Percentiles rank a stretch among this genome's conserved stretches.
Conservation (phyloP, 2,329 filamentous ascomycete genomes). For the Pseudovirgaria hyperparasitica region DNA sequence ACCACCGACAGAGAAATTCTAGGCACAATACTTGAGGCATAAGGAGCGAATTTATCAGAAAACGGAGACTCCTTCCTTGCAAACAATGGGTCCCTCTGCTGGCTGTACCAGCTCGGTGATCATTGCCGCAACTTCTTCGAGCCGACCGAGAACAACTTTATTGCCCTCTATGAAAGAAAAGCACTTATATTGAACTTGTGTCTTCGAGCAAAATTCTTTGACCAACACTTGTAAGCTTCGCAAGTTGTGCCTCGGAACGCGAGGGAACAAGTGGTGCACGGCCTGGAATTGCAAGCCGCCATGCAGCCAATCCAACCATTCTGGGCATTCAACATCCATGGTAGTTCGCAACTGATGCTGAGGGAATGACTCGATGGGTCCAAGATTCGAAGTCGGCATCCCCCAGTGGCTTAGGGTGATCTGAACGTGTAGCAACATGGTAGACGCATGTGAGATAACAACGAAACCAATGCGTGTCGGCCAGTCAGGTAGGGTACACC, state of each 20-base stretch:
- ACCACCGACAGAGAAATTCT: no score
- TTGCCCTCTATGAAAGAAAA: conserved; percentile 80
- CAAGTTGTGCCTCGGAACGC: conserved; percentile 75
- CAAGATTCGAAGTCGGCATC: conserved; percentile 82
- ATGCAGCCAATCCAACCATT: conserved; percentile 82
- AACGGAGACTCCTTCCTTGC: conserved; percentile 2
- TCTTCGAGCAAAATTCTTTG: conserved; percentile 68
- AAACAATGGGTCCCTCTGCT: no score
- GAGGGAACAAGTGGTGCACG: conserved; percentile 74
- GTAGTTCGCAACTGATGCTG: conserved; percentile 87
- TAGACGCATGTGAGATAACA: conserved; percentile 67
- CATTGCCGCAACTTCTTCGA: conserved; percentile 71
- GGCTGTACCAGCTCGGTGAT: conserved; percentile 42
- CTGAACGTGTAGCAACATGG: conserved; percentile 73
- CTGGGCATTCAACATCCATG: conserved; percentile 83
- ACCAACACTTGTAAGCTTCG: conserved; percentile 63
- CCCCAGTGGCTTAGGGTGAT: conserved; percentile 88
- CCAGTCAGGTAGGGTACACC: conserved; percentile 56
- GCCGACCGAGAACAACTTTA: conserved; percentile 60
- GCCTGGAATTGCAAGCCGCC: conserved; percentile 84
- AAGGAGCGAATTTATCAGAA: neutral
- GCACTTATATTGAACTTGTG: conserved; percentile 71
- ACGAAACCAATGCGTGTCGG: conserved; percentile 61
- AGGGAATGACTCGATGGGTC: conserved; percentile 72
- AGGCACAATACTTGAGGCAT: conserved; percentile 7